Base-by-base conservation (phyloP, 164 flowering plant genomes). In the Annona squamosa region DNA sequence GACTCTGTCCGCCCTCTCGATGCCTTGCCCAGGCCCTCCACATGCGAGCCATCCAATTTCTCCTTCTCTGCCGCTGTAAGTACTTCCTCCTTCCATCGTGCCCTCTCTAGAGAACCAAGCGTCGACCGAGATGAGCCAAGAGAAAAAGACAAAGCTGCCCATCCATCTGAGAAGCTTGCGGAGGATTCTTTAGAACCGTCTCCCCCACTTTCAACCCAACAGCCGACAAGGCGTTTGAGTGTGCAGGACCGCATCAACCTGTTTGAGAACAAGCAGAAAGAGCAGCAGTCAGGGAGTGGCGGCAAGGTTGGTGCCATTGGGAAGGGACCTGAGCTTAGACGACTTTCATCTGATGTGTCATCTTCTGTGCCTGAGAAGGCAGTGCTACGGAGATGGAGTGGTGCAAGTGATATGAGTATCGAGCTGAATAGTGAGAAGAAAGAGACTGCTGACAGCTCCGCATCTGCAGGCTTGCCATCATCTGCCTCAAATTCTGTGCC, bases 331-430 rank as follows among this genome's bases (percentile, higher is more conserved):
- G 99, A 92, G 82, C 85, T 89, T 45, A 77, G 93, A 46, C 83
- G 97, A 73, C 73, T 90, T 42, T 86, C 98, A 0, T 90, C 98
- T 3, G 98, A 92, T 72, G 88, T 88, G 9, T 85, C 89, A 3
- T 81, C 88, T 7, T 45, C 71, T 44, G 68, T 63, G 5, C 75
- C 69, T 7, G 97, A 88, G 77, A 86, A 82, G 86, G 87, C 90
- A 17, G 97, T 89, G 4, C 74, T 90, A 83, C 84, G 94, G 80
- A 87, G 99, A 86, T 95, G 99, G 99, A 93, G 99, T 77, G 98
- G 96, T 72, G 78, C 78, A 3, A 76, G 78, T 59, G 78, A 76
- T 59, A 76, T 76, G 78, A 76, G 78, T 37, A 59, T 76, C n/a
- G 78, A 76, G 16, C 61, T 69, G 46, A 68, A 16, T 67, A 44